A percentile compares a stretch with the other conserved stretches of the same genome.
Conservation (phyloP, 371 early-diverging fungal species). For the Nosema granulosis region DNA sequence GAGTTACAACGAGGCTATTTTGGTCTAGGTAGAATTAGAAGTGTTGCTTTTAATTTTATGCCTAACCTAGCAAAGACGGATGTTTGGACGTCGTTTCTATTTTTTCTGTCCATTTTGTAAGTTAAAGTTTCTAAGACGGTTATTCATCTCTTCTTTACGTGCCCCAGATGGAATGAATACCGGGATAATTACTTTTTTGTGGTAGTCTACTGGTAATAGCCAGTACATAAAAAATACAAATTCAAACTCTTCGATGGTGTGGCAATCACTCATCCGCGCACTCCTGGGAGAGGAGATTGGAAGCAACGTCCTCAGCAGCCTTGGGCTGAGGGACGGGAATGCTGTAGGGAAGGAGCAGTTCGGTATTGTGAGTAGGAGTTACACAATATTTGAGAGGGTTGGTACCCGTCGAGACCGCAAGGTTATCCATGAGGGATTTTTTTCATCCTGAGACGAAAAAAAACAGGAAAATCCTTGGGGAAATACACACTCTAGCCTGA, state of each 20-base stretch:
- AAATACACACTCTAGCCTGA: no score
- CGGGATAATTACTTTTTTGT: neutral
- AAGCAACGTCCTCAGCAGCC: neutral
- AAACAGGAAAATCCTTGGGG: no score
- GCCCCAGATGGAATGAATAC: slow-evolving; percentile 8
- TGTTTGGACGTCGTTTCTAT: neutral
- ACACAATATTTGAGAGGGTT: no score
- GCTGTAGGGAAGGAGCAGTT: neutral
- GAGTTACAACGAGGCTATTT: slow-evolving; percentile 1
- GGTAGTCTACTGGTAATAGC: slow-evolving; percentile 11
- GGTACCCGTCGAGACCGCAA: no score
- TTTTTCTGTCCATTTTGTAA: slow-evolving; percentile 16
- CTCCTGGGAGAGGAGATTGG: slow-evolving; percentile 20
- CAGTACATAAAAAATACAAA: slow-evolving; percentile 12
- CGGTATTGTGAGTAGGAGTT: no score
- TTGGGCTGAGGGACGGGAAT: neutral
- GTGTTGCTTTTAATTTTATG: slow-evolving; percentile 1
- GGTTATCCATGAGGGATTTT: no score
- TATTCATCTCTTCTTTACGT: neutral
- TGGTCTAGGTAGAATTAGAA: neutral
- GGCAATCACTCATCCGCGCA: slow-evolving; percentile 5
- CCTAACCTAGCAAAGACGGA: neutral
- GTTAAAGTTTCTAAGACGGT: neutral
- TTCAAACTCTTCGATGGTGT: neutral
- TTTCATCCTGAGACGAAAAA: no score